These are phyloP conservation scores for Apiotrichum gamsii DNA, from an alignment of 1,284 basidiomycete genomes.

Conservation along the genomic window DNA sequence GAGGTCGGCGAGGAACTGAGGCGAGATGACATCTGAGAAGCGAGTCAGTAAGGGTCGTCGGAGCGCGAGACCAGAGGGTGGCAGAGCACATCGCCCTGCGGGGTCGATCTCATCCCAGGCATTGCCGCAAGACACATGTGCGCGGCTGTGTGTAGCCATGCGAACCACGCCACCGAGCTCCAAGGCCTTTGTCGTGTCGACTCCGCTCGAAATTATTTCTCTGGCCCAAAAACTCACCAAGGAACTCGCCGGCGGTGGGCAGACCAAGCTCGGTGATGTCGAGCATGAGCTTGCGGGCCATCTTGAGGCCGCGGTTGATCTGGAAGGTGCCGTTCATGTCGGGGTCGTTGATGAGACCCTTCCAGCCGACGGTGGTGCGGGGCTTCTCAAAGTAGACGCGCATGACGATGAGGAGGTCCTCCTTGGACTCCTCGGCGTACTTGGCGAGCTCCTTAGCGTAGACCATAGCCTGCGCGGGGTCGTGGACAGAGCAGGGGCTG, in stretches of 20 bases:
- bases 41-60: too few relatives aligned
- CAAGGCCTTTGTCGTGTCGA: neutral
- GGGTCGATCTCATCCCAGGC: too few relatives aligned
- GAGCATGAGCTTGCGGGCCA: slow-evolving; percentile 79
- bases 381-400: slow-evolving; percentile 96
- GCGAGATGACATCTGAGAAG: slow-evolving; percentile 67
- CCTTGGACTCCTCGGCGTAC: slow-evolving; percentile 73
- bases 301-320: slow-evolving; percentile 91
- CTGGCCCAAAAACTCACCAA: slow-evolving; percentile 51
- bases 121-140: too few relatives aligned
- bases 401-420: slow-evolving; percentile 93
- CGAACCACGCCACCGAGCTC: neutral
- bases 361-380: slow-evolving; percentile 71
- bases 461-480: slow-evolving; percentile 72
- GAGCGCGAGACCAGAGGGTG: too few relatives aligned
- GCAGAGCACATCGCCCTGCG: too few relatives aligned
- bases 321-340: slow-evolving; percentile 88
- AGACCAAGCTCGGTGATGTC: slow-evolving; percentile 83
- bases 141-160: neutral
- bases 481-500: slow-evolving; percentile 89
- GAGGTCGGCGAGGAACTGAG: slow-evolving; percentile 59
- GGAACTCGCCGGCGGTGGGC: slow-evolving; percentile 88
- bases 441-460: slow-evolving; percentile 72
- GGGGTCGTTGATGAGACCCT: slow-evolving; percentile 64
- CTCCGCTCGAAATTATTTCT: neutral